phyloP scores from a whole-genome alignment of 1,139 yeast genomes.

The Suhomyces terraborum region DNA sequence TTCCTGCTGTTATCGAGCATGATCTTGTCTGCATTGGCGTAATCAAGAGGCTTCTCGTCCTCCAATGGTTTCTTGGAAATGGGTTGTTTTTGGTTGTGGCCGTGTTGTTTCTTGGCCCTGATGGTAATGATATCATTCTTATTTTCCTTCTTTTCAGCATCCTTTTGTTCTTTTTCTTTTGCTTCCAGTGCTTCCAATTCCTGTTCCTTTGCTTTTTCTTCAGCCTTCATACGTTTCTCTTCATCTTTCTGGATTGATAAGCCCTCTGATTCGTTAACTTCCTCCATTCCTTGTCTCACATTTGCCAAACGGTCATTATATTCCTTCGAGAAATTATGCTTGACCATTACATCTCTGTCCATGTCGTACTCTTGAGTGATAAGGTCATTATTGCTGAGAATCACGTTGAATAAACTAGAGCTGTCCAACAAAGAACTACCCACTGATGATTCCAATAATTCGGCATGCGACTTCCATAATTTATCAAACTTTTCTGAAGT shows the following conservation, averaged over 20 bases:
- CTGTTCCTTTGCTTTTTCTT: slow-evolving; percentile 13
- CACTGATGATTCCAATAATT: slow-evolving; percentile 4
- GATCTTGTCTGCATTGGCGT: slow-evolving; percentile 51
- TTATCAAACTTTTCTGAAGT: slow-evolving; percentile 21
- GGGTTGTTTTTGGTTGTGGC: slow-evolving; percentile 16
- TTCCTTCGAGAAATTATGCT: slow-evolving; percentile 24
- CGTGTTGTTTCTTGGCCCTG: slow-evolving; percentile 34
- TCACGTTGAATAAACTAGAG: slow-evolving; percentile 20
- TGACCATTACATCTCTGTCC: slow-evolving; percentile 18
- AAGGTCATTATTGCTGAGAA: slow-evolving; percentile 5
- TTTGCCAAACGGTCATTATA: slow-evolving; percentile 20
- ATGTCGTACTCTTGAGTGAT: slow-evolving; percentile 26
- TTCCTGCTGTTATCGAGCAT: slow-evolving; percentile 31
- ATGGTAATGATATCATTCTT: slow-evolving; percentile 61
- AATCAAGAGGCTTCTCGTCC: slow-evolving; percentile 37
- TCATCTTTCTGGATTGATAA: slow-evolving; percentile 6
- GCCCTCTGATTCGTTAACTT: slow-evolving; percentile 12
- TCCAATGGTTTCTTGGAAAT: slow-evolving; percentile 13
- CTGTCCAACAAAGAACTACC: slow-evolving; percentile 15
- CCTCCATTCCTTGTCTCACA: slow-evolving; percentile 23
- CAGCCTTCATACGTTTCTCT: slow-evolving; percentile 5
- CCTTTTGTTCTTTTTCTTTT: slow-evolving; percentile 8
- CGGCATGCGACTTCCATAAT: slow-evolving; percentile 10
- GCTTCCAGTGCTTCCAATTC: background rate
- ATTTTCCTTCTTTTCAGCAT: slow-evolving; percentile 17